phyloP scores from a whole-genome alignment of 2,329 filamentous ascomycete genomes.

The Verticillium nonalfalfae region DNA sequence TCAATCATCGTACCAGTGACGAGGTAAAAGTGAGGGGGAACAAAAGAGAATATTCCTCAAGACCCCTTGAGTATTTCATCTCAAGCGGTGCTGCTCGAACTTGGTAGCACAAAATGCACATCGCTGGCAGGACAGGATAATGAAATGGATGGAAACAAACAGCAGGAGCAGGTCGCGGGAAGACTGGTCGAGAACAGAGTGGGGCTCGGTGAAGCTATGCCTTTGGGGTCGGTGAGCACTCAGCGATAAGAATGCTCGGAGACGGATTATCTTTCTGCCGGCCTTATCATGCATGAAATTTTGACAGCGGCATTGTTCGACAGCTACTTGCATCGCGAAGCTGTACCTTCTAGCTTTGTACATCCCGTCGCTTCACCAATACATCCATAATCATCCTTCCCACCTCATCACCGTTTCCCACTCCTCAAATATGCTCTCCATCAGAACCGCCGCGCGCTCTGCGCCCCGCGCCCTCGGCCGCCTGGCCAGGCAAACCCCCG shows the following conservation, averaged over 20 bases:
- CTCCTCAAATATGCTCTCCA: conserved; percentile 56
- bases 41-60: too few species aligned
- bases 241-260: background rate
- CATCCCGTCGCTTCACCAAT: background rate
- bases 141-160: too few species aligned
- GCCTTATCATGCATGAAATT: background rate
- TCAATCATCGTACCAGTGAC: too few species aligned
- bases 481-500: conserved; percentile 42
- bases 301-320: background rate
- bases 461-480: conserved; percentile 59
- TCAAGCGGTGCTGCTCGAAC: too few species aligned
- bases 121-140: too few species aligned
- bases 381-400: conserved; percentile 9
- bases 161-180: too few species aligned
- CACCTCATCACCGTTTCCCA: conserved; percentile 8
- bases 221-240: background rate
- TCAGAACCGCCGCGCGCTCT: conserved; percentile 59
- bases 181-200: background rate
- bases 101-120: too few species aligned
- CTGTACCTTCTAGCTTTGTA: background rate
- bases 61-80: too few species aligned
- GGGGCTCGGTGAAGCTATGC: background rate
- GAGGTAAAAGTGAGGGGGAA: too few species aligned
- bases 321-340: background rate
- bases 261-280: background rate